Base-by-base conservation (phyloP, 1,284 basidiomycete species). In the Earliella scabrosa region DNA sequence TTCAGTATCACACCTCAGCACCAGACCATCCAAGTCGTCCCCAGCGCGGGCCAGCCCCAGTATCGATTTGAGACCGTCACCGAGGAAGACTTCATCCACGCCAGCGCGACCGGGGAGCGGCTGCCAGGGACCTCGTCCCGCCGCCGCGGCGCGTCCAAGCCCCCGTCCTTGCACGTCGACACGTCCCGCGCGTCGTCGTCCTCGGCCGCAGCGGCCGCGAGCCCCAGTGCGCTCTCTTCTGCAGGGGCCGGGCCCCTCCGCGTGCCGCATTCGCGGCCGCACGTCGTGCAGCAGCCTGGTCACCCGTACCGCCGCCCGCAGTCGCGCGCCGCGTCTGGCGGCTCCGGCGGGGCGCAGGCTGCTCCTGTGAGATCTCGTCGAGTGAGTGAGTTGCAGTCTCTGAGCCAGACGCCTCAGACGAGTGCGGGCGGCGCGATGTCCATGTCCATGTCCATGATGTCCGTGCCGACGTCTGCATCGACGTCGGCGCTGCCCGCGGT, bases 1-100 rank as follows among this genome's bases (percentile, higher is more conserved):
- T n/a, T n/a, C 59, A 63, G 47, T 58, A 7, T 55, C 49, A 48
- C 57, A 24, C 47, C 56, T 29, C 58, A 56, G 23, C 57, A 45
- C 44, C 55, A 54, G 43, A 63, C 61, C 27, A 69, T 69, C 50
- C 61, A 61, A 23, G 58, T 69, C 36, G 61, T 59, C 26, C 58
- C 66, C 14, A 35, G 45, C 7, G 21, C 53, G 16, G 43, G 51
- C 44, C 47, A 60, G 63, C 55, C 55, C 43, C 58, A 60, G 52
- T 68, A 59, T 48, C 69, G 66, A 45, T 73, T 73, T 63, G 69
- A 71, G 54, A 68, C 66, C 56, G 62, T 64, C 39, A 65, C 66
- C 52, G 66, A 66, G 53, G 65, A 66, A 47, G 58, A 69, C 38
- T 71, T 67, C 52, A 50, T 59, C 36, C 64, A 52, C 40, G 59